Percentiles rank a stretch among this genome's conserved stretches.
phyloP scores from a whole-genome alignment of 257 asterid species.

The Solanum pimpinellifolium region DNA sequence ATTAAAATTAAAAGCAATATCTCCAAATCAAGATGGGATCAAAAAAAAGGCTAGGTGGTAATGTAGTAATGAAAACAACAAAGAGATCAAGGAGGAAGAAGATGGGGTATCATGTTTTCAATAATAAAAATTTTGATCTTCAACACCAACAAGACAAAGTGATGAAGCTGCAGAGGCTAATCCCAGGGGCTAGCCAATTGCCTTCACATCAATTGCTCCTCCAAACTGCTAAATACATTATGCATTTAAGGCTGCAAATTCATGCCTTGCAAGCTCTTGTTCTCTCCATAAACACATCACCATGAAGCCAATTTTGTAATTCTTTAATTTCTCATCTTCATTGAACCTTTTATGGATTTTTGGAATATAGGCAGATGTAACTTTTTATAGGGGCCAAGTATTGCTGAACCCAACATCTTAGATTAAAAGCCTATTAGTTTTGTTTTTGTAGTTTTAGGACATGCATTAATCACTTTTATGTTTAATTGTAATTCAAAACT shows the following conservation, averaged over 20 bases:
- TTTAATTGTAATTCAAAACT: neutral
- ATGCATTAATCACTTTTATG: neutral
- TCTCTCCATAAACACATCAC: neutral
- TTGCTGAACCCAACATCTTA: neutral
- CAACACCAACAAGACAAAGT: neutral
- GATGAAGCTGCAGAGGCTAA: slow-evolving; percentile 1
- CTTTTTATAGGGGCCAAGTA: neutral
- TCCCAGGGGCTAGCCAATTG: neutral
- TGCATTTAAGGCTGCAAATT: neutral
- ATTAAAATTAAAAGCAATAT: neutral
- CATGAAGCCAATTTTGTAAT: neutral
- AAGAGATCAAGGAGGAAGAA: neutral
- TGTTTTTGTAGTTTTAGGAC: neutral
- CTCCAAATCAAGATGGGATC: neutral
- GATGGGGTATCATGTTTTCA: neutral
- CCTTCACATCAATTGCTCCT: neutral
- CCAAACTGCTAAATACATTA: neutral
- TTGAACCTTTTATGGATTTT: neutral
- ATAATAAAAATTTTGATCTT: neutral
- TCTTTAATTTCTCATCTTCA: neutral
- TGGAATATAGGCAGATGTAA: neutral
- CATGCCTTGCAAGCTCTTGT: neutral
- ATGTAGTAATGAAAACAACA: neutral
- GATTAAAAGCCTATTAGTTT: too few species aligned
- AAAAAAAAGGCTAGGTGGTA: neutral